Evolutionary conservation across 1,284 basidiomycete species (phyloP), one percentile per base, ranked within the genome.

Genomic region (Hymenochaete sp.): DNA sequence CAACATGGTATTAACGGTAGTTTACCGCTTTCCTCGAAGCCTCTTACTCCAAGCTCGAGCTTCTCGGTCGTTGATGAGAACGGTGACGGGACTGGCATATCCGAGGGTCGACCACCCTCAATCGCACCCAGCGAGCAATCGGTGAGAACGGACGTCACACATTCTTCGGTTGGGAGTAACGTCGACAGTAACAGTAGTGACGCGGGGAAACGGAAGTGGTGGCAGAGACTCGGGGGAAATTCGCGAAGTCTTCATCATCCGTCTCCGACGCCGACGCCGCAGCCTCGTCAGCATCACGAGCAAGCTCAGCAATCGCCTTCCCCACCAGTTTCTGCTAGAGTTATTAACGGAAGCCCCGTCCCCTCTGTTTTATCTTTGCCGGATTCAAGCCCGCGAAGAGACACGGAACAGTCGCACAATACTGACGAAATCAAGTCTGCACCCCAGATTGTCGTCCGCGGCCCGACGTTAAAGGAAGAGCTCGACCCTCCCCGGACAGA

Each of bases 161-260:
- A 40, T 10, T 14, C 29, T 13, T 40, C 45, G 25, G 35, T 37
- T 28, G 22, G 18, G 7, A 38, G 10, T n/a, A 21, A 19, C 9
- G 35, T 39, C 18, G 37, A 24, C 16, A 24, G 39, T 39, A n/a
- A 13, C 10, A 25, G 38, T 25, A 26, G 18, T 10, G 44, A 25
- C 16, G 19, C 19, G n/a, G 18, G 19, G 3, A 26, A 42, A 4
- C 42, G 41, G 44, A 32, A 32, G 22, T 52, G 50, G 50, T 52
- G 50, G 50, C 18, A 38, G 36, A 48, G 38, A 25, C 35, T 43
- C 25, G 14, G 26, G 10, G 45, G 33, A 9, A 27, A 35, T 33
- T 38, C 28, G 27, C 41, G 32, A 16, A 8, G n/a, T n/a, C n/a
- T 8, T 43, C 46, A 28, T 41, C 25, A 36, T 18, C 27, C 19